A percentile compares a stretch with the other conserved stretches of the same genome.
phyloP scores from a whole-genome alignment of 495 filamentous ascomycete genomes.

The Parathielavia appendiculata region DNA sequence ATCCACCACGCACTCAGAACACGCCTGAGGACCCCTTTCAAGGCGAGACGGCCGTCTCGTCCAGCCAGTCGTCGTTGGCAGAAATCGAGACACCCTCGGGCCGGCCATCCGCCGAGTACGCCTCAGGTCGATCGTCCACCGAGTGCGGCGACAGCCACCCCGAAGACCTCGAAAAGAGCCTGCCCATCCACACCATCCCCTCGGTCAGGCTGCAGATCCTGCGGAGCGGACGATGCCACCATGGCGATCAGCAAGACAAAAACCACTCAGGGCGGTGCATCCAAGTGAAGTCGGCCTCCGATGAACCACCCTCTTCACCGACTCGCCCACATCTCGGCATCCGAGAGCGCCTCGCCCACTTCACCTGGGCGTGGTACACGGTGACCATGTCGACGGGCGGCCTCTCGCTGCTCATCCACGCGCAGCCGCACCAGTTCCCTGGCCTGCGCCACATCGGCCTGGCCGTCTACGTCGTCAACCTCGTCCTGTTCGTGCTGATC shows the following conservation, averaged over 20 bases:
- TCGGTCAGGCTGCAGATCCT: not conserved
- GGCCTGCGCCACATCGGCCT: constrained; percentile 58
- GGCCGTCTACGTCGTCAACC: constrained; percentile 58
- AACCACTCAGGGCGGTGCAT: not conserved
- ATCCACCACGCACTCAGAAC: not conserved
- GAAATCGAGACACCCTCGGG: not conserved
- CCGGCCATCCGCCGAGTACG: not conserved
- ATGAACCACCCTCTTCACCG: not conserved
- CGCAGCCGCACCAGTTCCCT: constrained; percentile 54
- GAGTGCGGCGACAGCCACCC: constrained; percentile 5
- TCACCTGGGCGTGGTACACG: constrained; percentile 72
- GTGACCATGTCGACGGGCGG: constrained; percentile 65
- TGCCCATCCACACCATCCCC: constrained; percentile 14
- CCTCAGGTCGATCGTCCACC: constrained; percentile 8
- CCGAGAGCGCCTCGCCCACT: constrained; percentile 51
- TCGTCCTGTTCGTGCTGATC: constrained; percentile 53
- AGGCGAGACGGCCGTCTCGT: not conserved
- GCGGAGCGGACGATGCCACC: not conserved
- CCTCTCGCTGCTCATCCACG: constrained; percentile 55
- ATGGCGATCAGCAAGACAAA: not conserved
- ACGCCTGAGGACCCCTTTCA: not conserved
- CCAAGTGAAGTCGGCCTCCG: not conserved
- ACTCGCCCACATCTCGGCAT: constrained; percentile 21
- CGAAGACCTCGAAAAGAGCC: constrained; percentile 14
- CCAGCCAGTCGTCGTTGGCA: not conserved